phyloP scores from a whole-genome alignment of 2,329 filamentous ascomycete species.

The Fusarium sp. region DNA sequence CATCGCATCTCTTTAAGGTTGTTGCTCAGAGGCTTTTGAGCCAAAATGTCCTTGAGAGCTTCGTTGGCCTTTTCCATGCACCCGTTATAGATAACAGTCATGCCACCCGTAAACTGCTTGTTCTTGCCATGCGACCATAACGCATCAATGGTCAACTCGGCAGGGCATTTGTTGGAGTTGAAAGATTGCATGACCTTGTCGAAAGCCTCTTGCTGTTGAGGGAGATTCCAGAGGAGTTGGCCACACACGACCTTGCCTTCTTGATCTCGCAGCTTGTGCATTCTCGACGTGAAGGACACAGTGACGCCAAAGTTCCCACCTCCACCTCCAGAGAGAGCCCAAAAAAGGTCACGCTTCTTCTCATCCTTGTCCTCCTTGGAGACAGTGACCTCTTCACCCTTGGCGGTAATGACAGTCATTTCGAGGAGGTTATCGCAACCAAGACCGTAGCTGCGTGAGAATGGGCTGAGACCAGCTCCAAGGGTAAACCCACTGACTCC shows the following conservation, averaged over 20 bases:
- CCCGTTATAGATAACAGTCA: conserved; percentile 18
- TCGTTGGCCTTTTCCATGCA: neutral
- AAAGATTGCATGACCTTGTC: conserved; percentile 1
- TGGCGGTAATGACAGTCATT: conserved; percentile 6
- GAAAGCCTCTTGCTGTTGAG: conserved; percentile 11
- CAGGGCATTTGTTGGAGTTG: conserved; percentile 1
- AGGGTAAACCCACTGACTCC: conserved; percentile 21
- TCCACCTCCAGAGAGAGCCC: conserved; percentile 11
- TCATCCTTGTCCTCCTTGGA: neutral
- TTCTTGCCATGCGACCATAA: neutral
- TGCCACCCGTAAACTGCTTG: conserved; percentile 13
- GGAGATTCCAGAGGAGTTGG: conserved; percentile 1
- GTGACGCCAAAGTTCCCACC: conserved; percentile 20
- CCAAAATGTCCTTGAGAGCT: no score
- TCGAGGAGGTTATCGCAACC: conserved; percentile 15
- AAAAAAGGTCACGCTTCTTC: conserved; percentile 17
- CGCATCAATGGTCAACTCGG: conserved; percentile 13
- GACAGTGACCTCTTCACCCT: no score
- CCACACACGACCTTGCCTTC: neutral
- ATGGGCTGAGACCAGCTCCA: conserved; percentile 9
- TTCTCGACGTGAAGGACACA: neutral
- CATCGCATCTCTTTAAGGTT: conserved; percentile 14
- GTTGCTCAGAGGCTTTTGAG: no score
- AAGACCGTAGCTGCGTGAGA: conserved; percentile 15
- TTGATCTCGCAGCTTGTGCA: conserved; percentile 5